Percentiles rank a stretch among this genome's conserved stretches.
phyloP scores from a whole-genome alignment of 2,329 filamentous ascomycete genomes.

The Penicillium glabrum region DNA sequence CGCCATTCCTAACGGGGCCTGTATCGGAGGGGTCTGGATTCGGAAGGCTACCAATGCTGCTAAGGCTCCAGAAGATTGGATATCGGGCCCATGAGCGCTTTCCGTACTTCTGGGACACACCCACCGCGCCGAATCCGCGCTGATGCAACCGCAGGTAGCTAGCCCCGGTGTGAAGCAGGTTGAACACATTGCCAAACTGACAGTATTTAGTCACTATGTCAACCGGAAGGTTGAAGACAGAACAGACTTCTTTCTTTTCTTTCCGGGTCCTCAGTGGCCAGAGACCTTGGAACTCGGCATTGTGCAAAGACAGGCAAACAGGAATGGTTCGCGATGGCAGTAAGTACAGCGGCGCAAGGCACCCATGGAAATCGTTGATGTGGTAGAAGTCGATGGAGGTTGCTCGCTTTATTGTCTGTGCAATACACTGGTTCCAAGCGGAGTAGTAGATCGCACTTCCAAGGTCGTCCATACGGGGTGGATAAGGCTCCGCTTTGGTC shows the following conservation, averaged over 20 bases:
- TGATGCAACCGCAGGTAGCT: constrained; percentile 67
- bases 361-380: constrained; percentile 66
- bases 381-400: constrained; percentile 60
- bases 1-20: constrained; percentile 50
- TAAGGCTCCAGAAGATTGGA: constrained; percentile 68
- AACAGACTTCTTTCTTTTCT: constrained; percentile 63
- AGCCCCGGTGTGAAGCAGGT: constrained; percentile 64
- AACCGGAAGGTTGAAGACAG: constrained; percentile 61
- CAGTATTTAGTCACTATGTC: constrained; percentile 61
- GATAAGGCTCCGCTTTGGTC: constrained; percentile 64
- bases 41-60: constrained; percentile 62
- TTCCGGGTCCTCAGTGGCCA: constrained; percentile 66
- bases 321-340: constrained; percentile 62
- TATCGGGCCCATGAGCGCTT: constrained; percentile 67
- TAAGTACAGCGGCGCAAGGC: constrained; percentile 63
- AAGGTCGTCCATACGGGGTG: constrained; percentile 68
- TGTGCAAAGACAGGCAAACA: constrained; percentile 64
- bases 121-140: constrained; percentile 66
- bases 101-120: constrained; percentile 69
- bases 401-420: constrained; percentile 63
- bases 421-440: constrained; percentile 70
- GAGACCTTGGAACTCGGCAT: constrained; percentile 68
- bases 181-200: constrained; percentile 69
- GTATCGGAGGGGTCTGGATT: constrained; percentile 67
- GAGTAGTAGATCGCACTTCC: constrained; percentile 68